Evolutionary conservation across 257 asterid genomes (phyloP).

Genomic region (Datura wrightii): DNA sequence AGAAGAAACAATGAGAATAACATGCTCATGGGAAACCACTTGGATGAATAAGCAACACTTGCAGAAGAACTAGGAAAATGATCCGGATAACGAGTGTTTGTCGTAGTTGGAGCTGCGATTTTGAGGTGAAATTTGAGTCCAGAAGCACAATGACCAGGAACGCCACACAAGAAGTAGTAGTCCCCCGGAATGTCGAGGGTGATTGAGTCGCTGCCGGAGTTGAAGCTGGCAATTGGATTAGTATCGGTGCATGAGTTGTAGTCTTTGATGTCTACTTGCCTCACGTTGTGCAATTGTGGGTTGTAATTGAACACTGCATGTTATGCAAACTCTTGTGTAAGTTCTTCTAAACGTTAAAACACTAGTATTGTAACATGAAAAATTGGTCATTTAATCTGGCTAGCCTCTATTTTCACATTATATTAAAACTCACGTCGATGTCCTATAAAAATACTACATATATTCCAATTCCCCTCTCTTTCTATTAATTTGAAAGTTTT

Average conservation of each 20-base stretch:
- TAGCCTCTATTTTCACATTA: not conserved
- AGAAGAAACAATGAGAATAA: not conserved
- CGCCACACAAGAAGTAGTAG: not conserved
- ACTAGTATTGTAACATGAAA: not conserved
- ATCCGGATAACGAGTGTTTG: too few relatives aligned
- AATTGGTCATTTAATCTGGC: not conserved
- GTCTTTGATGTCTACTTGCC: not conserved
- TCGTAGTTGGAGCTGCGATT: not conserved
- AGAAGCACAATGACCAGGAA: not conserved
- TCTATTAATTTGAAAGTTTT: not conserved
- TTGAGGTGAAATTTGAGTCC: not conserved
- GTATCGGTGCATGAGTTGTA: not conserved
- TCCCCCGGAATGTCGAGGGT: not conserved
- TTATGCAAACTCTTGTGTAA: not conserved
- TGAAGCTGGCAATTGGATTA: not conserved
- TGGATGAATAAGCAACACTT: not conserved
- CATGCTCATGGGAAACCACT: not conserved
- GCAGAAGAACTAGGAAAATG: not conserved
- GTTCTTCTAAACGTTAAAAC: too few relatives aligned
- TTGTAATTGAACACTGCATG: not conserved
- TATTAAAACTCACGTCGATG: not conserved
- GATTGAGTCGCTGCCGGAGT: not conserved
- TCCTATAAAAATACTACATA: not conserved
- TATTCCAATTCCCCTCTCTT: not conserved
- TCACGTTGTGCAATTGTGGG: not conserved